These are phyloP conservation scores for Casaregolazyma suthepensis DNA, from an alignment of 1,139 yeast species.

Conservation along the genomic window DNA sequence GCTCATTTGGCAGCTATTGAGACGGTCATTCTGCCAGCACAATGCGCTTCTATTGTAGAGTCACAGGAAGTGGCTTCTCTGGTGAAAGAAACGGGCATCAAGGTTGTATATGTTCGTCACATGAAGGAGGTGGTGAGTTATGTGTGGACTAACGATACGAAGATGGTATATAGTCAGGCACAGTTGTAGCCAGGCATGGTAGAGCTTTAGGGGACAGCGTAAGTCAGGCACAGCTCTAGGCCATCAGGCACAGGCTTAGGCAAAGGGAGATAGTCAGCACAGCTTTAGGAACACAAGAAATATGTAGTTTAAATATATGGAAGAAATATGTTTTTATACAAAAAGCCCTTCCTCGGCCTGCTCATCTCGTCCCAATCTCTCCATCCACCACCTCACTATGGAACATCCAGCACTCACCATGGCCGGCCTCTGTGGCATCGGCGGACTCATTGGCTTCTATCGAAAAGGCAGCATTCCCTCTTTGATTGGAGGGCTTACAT, in stretches of 20 bases:
- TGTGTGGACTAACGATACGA: slow-evolving; percentile 46
- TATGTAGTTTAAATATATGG: background rate
- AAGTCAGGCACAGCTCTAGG: background rate
- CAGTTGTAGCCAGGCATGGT: background rate
- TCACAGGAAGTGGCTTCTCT: slow-evolving; percentile 40
- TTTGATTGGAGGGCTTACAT: slow-evolving; percentile 65
- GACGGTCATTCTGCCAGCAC: slow-evolving; percentile 60
- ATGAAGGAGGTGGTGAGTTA: slow-evolving; percentile 68
- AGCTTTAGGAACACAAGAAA: too few species aligned
- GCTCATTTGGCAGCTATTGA: slow-evolving; percentile 70
- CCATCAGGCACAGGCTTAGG: too few species aligned
- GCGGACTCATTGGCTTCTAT: slow-evolving; percentile 66
- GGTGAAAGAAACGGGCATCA: slow-evolving; percentile 50
- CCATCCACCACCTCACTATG: slow-evolving; percentile 7
- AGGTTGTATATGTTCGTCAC: slow-evolving; percentile 61
- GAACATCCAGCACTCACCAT: slow-evolving; percentile 63
- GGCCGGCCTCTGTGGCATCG: slow-evolving; percentile 66
- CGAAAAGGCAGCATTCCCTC: slow-evolving; percentile 78
- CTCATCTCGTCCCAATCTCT: background rate
- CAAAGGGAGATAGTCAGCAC: too few species aligned
- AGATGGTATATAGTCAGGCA: slow-evolving; percentile 3
- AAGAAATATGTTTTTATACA: too few species aligned
- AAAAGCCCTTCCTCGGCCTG: background rate
- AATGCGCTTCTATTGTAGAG: slow-evolving; percentile 58
- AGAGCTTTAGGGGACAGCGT: background rate